Evolutionary conservation across 2,329 filamentous ascomycete genomes (phyloP).

Genomic region (Alternaria tenuissima): DNA sequence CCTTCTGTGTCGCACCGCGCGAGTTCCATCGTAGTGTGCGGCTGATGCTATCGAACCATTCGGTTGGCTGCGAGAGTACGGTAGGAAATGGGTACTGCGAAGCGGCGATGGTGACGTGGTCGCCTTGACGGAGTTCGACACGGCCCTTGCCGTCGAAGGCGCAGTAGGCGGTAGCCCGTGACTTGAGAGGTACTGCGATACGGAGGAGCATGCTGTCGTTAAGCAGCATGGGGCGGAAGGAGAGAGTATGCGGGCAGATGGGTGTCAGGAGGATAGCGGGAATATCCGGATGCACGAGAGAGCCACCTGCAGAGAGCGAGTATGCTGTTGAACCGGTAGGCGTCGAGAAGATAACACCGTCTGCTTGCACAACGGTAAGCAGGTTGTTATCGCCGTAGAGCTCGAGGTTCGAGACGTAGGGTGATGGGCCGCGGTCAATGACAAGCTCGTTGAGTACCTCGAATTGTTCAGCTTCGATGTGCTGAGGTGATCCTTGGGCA

Average conservation of each 20-base stretch:
- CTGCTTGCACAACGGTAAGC: slow-evolving; percentile 93
- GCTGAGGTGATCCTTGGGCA: slow-evolving; percentile 64
- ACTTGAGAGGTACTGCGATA: slow-evolving; percentile 83
- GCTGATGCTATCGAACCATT: slow-evolving; percentile 97
- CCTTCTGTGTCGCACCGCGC: slow-evolving; percentile 89
- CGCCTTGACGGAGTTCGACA: slow-evolving; percentile 89
- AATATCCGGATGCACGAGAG: slow-evolving; percentile 94
- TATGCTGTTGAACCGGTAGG: slow-evolving; percentile 92
- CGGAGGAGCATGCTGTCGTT: slow-evolving; percentile 93
- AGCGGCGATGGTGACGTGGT: slow-evolving; percentile 94
- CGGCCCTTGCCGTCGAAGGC: slow-evolving; percentile 97
- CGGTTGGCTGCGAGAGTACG: slow-evolving; percentile 84
- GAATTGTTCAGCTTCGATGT: slow-evolving; percentile 90
- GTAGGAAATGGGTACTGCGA: slow-evolving; percentile 98
- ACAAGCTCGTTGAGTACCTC: slow-evolving; percentile 98
- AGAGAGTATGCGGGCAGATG: slow-evolving; percentile 96
- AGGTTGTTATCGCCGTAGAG: slow-evolving; percentile 95
- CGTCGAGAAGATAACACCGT: slow-evolving; percentile 97
- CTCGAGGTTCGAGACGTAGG: slow-evolving; percentile 96
- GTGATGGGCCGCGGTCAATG: slow-evolving; percentile 94
- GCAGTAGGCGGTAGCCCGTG: slow-evolving; percentile 92
- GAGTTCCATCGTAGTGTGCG: slow-evolving; percentile 95
- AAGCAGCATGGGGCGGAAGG: slow-evolving; percentile 96
- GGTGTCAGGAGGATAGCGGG: slow-evolving; percentile 95
- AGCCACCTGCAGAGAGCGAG: slow-evolving; percentile 92